phyloP scores from a whole-genome alignment of 495 filamentous ascomycete genomes.

The Aspergillus panamensis region DNA sequence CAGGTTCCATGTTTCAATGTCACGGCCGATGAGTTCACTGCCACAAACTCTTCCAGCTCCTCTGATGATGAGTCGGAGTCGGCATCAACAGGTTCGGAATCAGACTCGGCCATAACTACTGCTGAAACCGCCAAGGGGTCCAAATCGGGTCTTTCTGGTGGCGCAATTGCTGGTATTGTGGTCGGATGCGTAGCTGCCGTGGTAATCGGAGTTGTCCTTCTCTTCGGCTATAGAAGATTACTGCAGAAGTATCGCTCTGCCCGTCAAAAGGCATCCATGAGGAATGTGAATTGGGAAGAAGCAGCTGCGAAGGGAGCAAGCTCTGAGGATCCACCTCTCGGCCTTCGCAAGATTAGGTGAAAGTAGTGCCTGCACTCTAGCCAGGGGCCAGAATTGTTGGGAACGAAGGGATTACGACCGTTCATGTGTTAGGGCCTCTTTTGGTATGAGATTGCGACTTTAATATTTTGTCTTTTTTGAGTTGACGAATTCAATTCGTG shows the following conservation, averaged over 20 bases:
- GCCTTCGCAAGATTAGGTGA: slow-evolving; percentile 8
- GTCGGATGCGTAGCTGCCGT: slow-evolving; percentile 44
- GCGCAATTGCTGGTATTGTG: slow-evolving; percentile 47
- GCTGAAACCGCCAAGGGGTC: not conserved
- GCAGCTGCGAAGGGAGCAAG: not conserved
- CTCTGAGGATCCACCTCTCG: not conserved
- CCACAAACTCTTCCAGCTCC: slow-evolving; percentile 12
- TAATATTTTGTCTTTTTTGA: too few relatives aligned
- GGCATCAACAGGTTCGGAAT: not conserved
- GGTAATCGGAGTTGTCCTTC: slow-evolving; percentile 14
- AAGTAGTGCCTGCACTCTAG: too few relatives aligned
- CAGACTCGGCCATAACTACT: not conserved
- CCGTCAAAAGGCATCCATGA: slow-evolving; percentile 16
- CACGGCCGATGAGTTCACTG: slow-evolving; percentile 28
- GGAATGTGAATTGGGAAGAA: slow-evolving; percentile 17
- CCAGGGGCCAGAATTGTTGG: too few relatives aligned
- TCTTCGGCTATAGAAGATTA: slow-evolving; percentile 18
- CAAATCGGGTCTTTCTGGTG: slow-evolving; percentile 33
- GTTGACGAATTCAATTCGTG: too few relatives aligned
- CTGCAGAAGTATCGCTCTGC: slow-evolving; percentile 17
- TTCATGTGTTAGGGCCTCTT: too few relatives aligned
- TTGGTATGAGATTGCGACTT: too few relatives aligned
- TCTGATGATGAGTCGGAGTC: slow-evolving; percentile 5
- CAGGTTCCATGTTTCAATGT: slow-evolving; percentile 52
- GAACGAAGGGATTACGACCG: too few relatives aligned